phyloP scores from a whole-genome alignment of 2,329 filamentous ascomycete species.

The Ascochyta pisi region DNA sequence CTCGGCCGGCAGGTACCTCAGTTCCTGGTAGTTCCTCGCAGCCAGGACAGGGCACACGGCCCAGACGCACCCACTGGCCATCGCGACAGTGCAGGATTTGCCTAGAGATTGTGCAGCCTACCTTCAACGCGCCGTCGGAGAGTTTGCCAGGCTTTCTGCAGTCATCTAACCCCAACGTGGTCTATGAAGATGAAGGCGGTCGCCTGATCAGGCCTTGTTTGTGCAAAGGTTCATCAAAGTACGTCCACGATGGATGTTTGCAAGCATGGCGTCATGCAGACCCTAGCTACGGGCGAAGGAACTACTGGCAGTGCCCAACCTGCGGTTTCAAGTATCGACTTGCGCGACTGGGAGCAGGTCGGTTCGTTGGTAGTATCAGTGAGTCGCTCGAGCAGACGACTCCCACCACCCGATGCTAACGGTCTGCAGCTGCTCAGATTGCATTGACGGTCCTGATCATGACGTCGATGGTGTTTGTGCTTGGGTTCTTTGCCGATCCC shows the following conservation, averaged over 20 bases:
- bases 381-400: constrained; percentile 23
- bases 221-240: constrained; percentile 91
- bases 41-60: constrained; percentile 22
- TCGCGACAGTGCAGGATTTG: constrained; percentile 88
- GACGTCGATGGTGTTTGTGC: constrained; percentile 73
- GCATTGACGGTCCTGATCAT: constrained; percentile 76
- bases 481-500: constrained; percentile 92
- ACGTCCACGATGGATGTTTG: constrained; percentile 92
- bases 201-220: constrained; percentile 87
- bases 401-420: constrained; percentile 18
- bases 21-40: constrained; percentile 20
- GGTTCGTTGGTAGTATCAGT: constrained; percentile 61
- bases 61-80: constrained; percentile 62
- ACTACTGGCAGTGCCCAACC: constrained; percentile 87
- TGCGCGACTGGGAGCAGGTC: constrained; percentile 76
- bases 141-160: constrained; percentile 64
- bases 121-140: constrained; percentile 62
- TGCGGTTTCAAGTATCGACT: constrained; percentile 85
- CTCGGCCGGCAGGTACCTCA: constrained; percentile 26
- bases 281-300: constrained; percentile 67
- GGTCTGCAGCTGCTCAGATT: constrained; percentile 64
- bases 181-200: constrained; percentile 77
- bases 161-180: constrained; percentile 59
- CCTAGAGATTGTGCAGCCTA: constrained; percentile 72
- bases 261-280: constrained; percentile 81